Conservation (phyloP, 345 rosid species). For the Salix udensis region DNA sequence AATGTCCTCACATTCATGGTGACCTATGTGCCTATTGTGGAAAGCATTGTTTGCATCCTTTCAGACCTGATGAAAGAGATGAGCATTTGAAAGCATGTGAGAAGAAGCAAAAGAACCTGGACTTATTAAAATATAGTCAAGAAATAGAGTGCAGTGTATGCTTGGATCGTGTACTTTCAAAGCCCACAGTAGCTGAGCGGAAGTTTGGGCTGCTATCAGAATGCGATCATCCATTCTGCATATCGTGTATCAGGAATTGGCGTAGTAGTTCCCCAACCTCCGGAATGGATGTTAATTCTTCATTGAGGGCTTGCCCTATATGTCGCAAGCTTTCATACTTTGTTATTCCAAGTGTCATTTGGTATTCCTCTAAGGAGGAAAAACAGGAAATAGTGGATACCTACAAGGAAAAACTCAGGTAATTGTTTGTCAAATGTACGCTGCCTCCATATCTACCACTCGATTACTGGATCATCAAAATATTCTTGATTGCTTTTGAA, state of each 20-base stretch:
- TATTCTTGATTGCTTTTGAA: background rate
- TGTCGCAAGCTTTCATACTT: constrained; percentile 94
- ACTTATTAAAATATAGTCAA: constrained; percentile 55
- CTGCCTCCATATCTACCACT: background rate
- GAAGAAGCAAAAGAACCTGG: constrained; percentile 69
- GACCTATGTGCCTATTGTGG: constrained; percentile 80
- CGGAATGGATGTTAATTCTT: constrained; percentile 80
- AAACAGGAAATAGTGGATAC: constrained; percentile 69
- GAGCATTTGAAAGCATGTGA: constrained; percentile 71
- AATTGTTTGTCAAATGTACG: background rate
- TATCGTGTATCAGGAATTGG: constrained; percentile 86
- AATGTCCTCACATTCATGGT: constrained; percentile 85
- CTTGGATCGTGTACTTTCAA: constrained; percentile 70
- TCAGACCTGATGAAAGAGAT: constrained; percentile 68
- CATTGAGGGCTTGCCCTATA: constrained; percentile 85
- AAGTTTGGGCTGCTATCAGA: constrained; percentile 88
- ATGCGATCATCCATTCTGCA: constrained; percentile 96
- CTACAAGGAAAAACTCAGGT: constrained; percentile 90
- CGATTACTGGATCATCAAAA: background rate
- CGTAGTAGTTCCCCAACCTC: constrained; percentile 77
- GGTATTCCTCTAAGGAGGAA: constrained; percentile 80
- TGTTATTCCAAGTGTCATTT: constrained; percentile 88
- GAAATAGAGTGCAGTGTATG: constrained; percentile 76
- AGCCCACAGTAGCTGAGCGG: constrained; percentile 60
- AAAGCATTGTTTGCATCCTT: constrained; percentile 85